Percentiles rank a stretch among this genome's conserved stretches.
phyloP scores from a whole-genome alignment of 352 stramenopile species.

The Phytophthora nicotianae region DNA sequence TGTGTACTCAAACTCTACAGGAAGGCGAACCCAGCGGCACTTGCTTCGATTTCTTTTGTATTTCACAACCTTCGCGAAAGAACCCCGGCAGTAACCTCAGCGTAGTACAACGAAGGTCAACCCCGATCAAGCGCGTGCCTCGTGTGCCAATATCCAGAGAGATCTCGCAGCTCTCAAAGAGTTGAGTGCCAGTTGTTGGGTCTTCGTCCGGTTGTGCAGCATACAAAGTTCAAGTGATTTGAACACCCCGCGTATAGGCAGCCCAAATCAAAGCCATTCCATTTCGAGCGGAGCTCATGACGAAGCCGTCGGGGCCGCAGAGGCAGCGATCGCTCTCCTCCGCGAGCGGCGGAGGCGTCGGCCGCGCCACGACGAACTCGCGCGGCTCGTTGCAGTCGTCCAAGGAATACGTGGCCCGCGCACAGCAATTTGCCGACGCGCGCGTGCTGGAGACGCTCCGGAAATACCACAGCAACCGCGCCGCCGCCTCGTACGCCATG shows the following conservation, averaged over 20 bases:
- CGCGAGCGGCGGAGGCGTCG: slow-evolving; percentile 14
- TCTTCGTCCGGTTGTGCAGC: slow-evolving; percentile 6
- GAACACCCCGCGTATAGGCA: slow-evolving; percentile 1
- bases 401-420: slow-evolving; percentile 35
- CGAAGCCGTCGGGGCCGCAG: slow-evolving; percentile 5
- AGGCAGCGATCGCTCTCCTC: slow-evolving; percentile 22
- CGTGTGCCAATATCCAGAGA: background rate
- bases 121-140: too few species aligned
- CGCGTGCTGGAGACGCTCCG: slow-evolving; percentile 42
- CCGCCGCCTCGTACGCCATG: slow-evolving; percentile 25
- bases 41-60: background rate
- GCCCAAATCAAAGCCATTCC: slow-evolving; percentile 7
- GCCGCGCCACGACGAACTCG: slow-evolving; percentile 13
- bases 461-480: slow-evolving; percentile 48
- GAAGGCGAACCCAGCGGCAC: background rate
- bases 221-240: slow-evolving; percentile 13
- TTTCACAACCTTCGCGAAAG: too few species aligned
- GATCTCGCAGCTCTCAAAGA: slow-evolving; percentile 2
- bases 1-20: background rate
- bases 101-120: background rate
- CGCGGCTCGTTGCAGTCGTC: slow-evolving; percentile 34
- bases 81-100: background rate
- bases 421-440: slow-evolving; percentile 40
- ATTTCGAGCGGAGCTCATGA: slow-evolving; percentile 16
- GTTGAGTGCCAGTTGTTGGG: slow-evolving; percentile 12